Evolutionary conservation across 78 protist genomes (phyloP), one percentile per base, ranked within the genome.

Genomic region (Chrysochromulina tobinii): DNA sequence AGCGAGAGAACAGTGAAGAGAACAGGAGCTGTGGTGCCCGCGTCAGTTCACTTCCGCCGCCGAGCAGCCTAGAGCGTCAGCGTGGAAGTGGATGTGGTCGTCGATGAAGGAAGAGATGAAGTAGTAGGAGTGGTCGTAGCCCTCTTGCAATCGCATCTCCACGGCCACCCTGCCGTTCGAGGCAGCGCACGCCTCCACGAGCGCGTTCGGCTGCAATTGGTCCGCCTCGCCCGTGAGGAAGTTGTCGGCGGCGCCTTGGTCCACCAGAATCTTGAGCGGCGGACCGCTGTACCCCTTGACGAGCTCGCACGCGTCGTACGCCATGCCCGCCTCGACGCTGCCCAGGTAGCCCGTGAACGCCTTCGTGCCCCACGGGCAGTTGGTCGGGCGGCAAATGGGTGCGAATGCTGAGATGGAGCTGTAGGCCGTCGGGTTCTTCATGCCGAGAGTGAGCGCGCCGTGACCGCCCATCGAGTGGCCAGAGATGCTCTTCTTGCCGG

Each of bases 381-480:
- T 5, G 51, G 90, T 87, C 5, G 90, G 90, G 75, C 23, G 21
- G 90, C 90, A 87, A 81, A 98, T 98, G 14, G 99, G 98, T 25
- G 98, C 88, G 51, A 98, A 98, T 21, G 98, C 99, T 2, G 98
- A 95, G 23, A 94, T 96, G 23, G 97, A 97, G 86, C 51, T 11
- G 90, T 67, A 96, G 27, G 1, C 7, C n/a, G 50, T 75, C 23
- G 96, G 97, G 75, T 94, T 95, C 75, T 88, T 93, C 51, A 97
- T 59, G 48, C 51, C 51, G 87, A 79, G 53, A 48, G 95, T 95
- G 61, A 25, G 38, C 0, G 89, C 99, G 67, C 99, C 99, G 67
- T 95, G 97, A 23, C 99, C 99, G 20, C 99, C 99, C 98, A 98
- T 97, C 61, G 96, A 92, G 85, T 88, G 94, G 55, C 94, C 95